Evolutionary conservation across 352 stramenopile genomes (phyloP).

Genomic region (Thraustochytrium striatum): DNA sequence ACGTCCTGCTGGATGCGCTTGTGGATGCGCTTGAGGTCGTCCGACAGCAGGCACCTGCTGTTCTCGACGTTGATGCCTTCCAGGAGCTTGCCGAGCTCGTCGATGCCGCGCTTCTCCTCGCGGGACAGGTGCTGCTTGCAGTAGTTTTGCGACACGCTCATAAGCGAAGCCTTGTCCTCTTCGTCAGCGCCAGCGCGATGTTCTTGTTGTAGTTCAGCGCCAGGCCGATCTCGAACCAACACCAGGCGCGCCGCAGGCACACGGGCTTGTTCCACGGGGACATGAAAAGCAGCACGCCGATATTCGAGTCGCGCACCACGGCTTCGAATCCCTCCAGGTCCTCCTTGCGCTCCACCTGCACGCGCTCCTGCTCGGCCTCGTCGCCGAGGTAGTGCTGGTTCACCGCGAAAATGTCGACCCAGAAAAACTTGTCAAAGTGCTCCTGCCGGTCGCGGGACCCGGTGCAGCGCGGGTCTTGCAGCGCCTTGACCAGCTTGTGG

Average conservation of each 20-base stretch:
- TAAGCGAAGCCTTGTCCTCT: not conserved
- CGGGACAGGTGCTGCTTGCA: not conserved
- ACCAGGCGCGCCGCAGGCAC: slow-evolving; percentile 13
- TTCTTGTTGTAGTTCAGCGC: not conserved
- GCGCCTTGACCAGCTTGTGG: slow-evolving; percentile 1
- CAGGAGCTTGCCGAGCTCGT: not conserved
- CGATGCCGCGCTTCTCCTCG: not conserved
- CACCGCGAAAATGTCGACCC: slow-evolving; percentile 35
- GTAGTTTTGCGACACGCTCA: not conserved
- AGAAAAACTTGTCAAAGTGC: slow-evolving; percentile 29
- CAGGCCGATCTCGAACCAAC: slow-evolving; percentile 13
- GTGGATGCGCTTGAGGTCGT: not conserved
- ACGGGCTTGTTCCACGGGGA: not conserved
- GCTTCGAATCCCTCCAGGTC: slow-evolving; percentile 17
- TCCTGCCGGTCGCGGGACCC: not conserved
- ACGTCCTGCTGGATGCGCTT: not conserved
- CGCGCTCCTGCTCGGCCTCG: not conserved
- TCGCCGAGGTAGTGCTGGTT: slow-evolving; percentile 39
- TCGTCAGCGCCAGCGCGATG: slow-evolving; percentile 11
- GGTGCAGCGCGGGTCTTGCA: slow-evolving; percentile 23
- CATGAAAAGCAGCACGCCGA: not conserved
- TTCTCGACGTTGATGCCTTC: slow-evolving; percentile 9
- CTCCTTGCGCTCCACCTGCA: not conserved
- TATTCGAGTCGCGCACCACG: not conserved
- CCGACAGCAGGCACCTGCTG: not conserved